Evolutionary conservation across 768 basidiomycete species (phyloP), one percentile per base, ranked within the genome.

Genomic region (Tricholoma saponaceum): DNA sequence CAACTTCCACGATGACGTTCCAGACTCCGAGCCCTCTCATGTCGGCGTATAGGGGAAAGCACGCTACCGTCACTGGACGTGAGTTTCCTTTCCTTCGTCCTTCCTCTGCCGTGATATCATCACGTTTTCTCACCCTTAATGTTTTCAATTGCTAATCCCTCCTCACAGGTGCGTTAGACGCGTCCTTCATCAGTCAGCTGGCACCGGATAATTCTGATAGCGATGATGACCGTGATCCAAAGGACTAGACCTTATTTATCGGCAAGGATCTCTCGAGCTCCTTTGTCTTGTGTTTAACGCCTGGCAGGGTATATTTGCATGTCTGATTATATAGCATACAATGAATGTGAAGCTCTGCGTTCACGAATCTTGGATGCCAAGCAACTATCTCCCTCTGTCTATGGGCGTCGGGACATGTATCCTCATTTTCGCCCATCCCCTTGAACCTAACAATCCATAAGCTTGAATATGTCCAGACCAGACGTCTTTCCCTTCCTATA

Each of bases 21-120:
- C 64, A 70, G 30, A 73, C 75, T 0, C 78, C 77, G 0, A 77
- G 76, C 54, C 78, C 79, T 18, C 70, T 74, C 2, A 67, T 79
- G 16, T 73, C 76, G 4, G 74, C 78, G 2, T 79, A 78, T 53
- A 65, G 76, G 57, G 77, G 76, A 9, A 79, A 74, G 57, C 74
- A 77, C 49, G 54, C 63, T 1, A 70, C 59, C 18, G 63, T 64
- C 22, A 71, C 74, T 26, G 79, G 77, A 18, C 75, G 77, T 79
- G 53, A 61, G 76, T 51, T 7, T 25, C 5, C 20, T 14, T 18
- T 18, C 7, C 50, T 32, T 20, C 37, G n/a, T 25, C n/a, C 26
- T 4, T 51, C 13, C 41, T 54, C 12, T 33, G n/a, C n/a, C n/a
- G n/a, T n/a, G n/a, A n/a, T n/a, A n/a, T 58, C 26, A 46, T 37